A percentile compares a stretch with the other conserved stretches of the same genome.
phyloP scores from a whole-genome alignment of 257 asterid species.

The Paraleonurus japonicus region DNA sequence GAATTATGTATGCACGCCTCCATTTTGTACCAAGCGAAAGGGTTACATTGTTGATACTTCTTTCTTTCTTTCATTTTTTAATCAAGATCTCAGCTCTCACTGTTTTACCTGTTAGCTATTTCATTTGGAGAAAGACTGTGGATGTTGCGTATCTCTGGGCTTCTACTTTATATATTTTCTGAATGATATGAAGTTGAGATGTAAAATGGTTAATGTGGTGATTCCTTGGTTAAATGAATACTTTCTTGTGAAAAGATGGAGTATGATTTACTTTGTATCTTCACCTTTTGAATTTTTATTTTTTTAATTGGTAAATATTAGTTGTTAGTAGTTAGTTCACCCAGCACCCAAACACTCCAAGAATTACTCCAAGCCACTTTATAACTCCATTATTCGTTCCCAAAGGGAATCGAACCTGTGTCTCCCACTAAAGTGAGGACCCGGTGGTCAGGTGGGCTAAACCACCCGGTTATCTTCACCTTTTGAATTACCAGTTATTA shows the following conservation, averaged over 20 bases:
- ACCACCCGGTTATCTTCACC: background rate
- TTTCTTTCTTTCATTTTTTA: background rate
- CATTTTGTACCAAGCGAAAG: background rate
- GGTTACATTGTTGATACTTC: background rate
- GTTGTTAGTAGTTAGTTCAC: no score
- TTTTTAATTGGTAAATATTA: no score
- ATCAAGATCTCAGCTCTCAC: background rate
- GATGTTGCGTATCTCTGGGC: background rate
- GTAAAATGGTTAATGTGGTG: background rate
- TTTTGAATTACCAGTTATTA: background rate
- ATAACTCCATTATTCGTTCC: no score
- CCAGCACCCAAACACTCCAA: no score
- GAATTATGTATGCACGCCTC: no score
- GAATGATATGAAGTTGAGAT: slow-evolving; percentile 1
- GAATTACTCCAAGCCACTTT: no score
- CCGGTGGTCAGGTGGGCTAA: no score
- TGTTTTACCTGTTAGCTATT: background rate
- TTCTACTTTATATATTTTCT: background rate
- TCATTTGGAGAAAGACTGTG: background rate
- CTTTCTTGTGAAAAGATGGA: background rate
- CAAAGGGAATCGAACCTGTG: no score
- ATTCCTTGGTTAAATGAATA: background rate
- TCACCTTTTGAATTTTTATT: background rate
- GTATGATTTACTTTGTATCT: background rate
- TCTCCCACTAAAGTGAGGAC: no score